Evolutionary conservation across 495 filamentous ascomycete species (phyloP), one percentile per base, ranked within the genome.

Genomic region (Parachaetomium inaequale): DNA sequence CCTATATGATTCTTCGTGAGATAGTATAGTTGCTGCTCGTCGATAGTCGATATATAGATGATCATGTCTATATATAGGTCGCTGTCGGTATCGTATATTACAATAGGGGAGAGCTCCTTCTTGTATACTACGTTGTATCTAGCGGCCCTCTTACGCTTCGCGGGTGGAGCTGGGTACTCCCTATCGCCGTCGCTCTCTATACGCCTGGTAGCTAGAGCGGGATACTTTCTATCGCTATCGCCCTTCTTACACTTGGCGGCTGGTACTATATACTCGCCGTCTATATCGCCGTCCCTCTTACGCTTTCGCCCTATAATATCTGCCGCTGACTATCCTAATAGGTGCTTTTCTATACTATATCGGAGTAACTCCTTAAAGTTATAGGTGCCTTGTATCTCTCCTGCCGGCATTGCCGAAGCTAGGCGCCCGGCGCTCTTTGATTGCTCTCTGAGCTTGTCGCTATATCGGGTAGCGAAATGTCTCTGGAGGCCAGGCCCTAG

Each of bases 201-300:
- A 29, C 47, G 23, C 26, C 12, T 50, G 28, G 56, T 26, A 12
- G 58, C 58, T 43, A 21, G 45, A 19, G 58, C 21, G 34, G 46
- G 12, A 26, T 21, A 43, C 50, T 36, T n/a, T 11, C 59, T 23
- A 21, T 47, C 21, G 36, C 23, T 23, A 38, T 40, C 59, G 38
- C 34, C 50, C 59, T 55, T 42, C 25, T 4, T 45, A 36, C 50
- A n/a, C 59, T 61, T 52, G 23, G 36, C 59, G 28, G 59, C 49
- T 55, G 50, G 59, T 7, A 34, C 47, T 8, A 21, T 55, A 8
- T 34, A 32, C 36, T 61, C 50, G 49, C 17, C 36, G 53, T 42
- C 31, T 19, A 55, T 34, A 23, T 61, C 59, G 50, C 59, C 38
- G n/a, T 61, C 46, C 59, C 50, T 61, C 59, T 31, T 61, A 21